phyloP scores from a whole-genome alignment of 805 yeast species.

The Saccharomyces cerevisiae region DNA sequence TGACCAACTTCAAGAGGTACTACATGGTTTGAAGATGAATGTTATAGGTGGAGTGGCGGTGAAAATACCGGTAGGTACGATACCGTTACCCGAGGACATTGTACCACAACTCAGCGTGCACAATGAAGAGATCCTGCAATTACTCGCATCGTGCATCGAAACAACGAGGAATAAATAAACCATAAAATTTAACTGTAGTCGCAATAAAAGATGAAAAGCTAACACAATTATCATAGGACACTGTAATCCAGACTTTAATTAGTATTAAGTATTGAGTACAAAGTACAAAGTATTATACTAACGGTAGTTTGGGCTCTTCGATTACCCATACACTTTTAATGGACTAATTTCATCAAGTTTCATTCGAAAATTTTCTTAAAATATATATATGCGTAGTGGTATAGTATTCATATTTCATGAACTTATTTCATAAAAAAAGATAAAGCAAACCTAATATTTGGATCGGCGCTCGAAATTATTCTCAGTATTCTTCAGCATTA shows the following conservation, averaged over 20 bases:
- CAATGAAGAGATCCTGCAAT: background rate
- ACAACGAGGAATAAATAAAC: background rate
- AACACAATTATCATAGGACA: background rate
- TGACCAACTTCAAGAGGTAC: constrained; percentile 21
- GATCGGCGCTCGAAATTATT: background rate
- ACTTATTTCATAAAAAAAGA: background rate
- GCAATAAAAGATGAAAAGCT: background rate
- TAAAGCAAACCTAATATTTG: background rate
- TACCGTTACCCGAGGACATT: background rate
- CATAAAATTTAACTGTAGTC: background rate
- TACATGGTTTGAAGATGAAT: constrained; percentile 12
- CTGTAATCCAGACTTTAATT: background rate
- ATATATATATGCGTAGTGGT: background rate
- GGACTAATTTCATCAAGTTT: background rate
- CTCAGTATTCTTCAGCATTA: background rate
- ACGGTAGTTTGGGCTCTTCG: background rate
- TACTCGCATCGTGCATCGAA: background rate
- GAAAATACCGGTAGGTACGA: background rate
- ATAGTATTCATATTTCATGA: background rate
- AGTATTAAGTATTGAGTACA: background rate
- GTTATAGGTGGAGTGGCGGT: background rate
- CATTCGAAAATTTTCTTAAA: background rate
- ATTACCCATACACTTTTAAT: background rate
- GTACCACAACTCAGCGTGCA: background rate
- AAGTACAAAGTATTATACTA: background rate